A percentile compares a stretch with the other conserved stretches of the same genome.
Conservation (phyloP, 2,329 filamentous ascomycete species). For the Fusarium incarnatum region DNA sequence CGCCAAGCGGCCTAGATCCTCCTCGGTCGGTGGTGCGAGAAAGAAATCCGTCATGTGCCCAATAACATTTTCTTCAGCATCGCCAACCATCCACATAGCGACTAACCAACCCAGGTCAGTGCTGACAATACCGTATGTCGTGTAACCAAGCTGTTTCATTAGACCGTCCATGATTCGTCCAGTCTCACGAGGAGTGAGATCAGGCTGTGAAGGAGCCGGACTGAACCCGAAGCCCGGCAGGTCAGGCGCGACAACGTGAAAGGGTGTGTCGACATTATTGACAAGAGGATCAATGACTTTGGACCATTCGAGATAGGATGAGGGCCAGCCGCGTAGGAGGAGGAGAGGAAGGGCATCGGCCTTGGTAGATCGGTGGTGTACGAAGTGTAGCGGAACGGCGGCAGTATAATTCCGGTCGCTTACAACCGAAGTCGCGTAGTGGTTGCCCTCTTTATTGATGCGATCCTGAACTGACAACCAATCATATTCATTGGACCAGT, state of each 20-base stretch:
- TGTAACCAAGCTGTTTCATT: constrained; percentile 56
- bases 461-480: neutral
- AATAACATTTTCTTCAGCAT: neutral
- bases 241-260: constrained; percentile 61
- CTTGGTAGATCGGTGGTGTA: neutral
- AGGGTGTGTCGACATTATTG: constrained; percentile 36
- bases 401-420: neutral
- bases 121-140: constrained; percentile 44
- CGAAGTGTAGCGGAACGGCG: constrained; percentile 2
- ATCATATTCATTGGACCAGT: neutral
- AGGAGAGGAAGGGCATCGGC: neutral
- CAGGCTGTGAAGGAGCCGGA: constrained; percentile 36
- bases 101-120: constrained; percentile 46
- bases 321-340: constrained; percentile 1
- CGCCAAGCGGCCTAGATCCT: constrained; percentile 5
- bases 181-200: constrained; percentile 48
- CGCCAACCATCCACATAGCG: neutral
- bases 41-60: constrained; percentile 15
- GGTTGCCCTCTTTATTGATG: neutral
- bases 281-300: constrained; percentile 2
- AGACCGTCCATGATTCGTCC: constrained; percentile 52
- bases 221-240: constrained; percentile 60
- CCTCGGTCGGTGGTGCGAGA: neutral
- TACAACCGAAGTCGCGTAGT: neutral
- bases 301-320: neutral